Percentiles rank a stretch among this genome's conserved stretches.
Conservation (phyloP, 139 green algal genomes). For the Chlamydomonas sp. region DNA sequence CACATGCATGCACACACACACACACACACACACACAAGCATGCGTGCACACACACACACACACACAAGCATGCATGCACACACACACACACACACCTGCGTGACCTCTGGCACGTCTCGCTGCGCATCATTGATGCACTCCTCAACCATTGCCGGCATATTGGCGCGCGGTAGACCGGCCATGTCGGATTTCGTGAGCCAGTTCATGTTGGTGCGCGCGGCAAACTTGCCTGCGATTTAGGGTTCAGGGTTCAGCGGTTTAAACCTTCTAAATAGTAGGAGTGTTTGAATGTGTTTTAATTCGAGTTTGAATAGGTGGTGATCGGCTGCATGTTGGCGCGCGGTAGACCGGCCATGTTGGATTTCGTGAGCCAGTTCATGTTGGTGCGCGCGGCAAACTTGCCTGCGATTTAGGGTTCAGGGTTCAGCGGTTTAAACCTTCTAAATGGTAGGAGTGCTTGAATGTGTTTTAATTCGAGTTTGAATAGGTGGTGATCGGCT, state of each 20-base stretch:
- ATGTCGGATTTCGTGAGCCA: conserved; percentile 33
- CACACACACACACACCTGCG: conserved; percentile 49
- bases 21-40: too few species aligned
- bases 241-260: conserved; percentile 13
- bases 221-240: neutral
- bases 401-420: neutral
- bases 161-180: conserved; percentile 10
- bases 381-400: conserved; percentile 6
- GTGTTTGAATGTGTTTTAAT: too few species aligned
- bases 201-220: conserved; percentile 23
- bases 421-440: conserved; percentile 15
- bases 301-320: too few species aligned
- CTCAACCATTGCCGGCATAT: conserved; percentile 33
- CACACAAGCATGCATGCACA: too few species aligned
- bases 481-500: neutral
- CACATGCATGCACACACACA: too few species aligned
- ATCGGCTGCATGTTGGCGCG: conserved; percentile 14
- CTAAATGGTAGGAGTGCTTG: too few species aligned
- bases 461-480: too few species aligned
- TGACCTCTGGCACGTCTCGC: conserved; percentile 54
- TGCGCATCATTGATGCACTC: conserved; percentile 41
- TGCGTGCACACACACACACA: too few species aligned
- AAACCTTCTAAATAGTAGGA: too few species aligned
- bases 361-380: conserved; percentile 33
- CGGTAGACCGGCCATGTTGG: conserved; percentile 18